Percentiles rank a stretch among this genome's conserved stretches.
Conservation (phyloP, 371 early-diverging fungal species). For the Lichtheimia ornata region DNA sequence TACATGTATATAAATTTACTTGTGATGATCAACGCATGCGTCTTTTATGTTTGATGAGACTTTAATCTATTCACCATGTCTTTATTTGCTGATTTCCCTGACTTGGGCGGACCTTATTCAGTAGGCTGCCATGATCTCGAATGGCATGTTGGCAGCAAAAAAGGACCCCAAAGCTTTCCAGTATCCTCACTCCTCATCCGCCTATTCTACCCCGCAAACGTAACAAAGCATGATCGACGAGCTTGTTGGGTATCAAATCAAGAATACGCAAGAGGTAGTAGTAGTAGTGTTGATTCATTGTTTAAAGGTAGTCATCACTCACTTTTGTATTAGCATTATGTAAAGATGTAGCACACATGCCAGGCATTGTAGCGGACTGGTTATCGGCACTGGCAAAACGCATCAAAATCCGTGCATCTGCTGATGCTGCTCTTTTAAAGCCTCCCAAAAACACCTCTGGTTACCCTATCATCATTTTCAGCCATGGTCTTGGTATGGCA, state of each 20-base stretch:
- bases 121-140: slow-evolving; percentile 36
- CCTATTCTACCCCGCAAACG: background rate
- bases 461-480: background rate
- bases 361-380: slow-evolving; percentile 1
- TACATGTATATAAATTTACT: too few species aligned
- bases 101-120: slow-evolving; percentile 25
- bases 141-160: slow-evolving; percentile 11
- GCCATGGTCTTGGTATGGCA: background rate
- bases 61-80: background rate
- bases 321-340: background rate
- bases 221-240: background rate
- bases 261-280: background rate
- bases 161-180: background rate
- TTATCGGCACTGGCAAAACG: background rate
- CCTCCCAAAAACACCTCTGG: background rate
- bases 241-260: background rate
- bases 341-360: background rate
- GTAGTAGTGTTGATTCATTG: background rate
- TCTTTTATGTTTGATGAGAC: too few species aligned
- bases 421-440: background rate
- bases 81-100: slow-evolving; percentile 25
- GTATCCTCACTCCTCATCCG: slow-evolving; percentile 11
- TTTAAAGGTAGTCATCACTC: background rate
- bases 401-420: background rate
- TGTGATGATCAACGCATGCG: too few species aligned